Percentiles rank a stretch among this genome's conserved stretches.
phyloP scores from a whole-genome alignment of 78 protist genomes.

The Dictyostelium capitatum region DNA sequence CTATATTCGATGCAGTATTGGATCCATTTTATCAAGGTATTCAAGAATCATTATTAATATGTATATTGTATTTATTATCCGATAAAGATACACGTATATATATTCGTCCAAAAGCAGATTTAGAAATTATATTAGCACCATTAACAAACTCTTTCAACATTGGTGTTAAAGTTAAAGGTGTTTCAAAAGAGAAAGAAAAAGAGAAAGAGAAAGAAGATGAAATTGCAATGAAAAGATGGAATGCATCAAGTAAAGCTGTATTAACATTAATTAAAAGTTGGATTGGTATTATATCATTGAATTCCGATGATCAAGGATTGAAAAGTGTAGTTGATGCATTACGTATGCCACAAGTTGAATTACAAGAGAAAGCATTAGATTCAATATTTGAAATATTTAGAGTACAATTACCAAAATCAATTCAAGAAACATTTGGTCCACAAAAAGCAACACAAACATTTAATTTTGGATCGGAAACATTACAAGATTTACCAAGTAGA shows the following conservation, averaged over 20 bases:
- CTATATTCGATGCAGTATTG: constrained; percentile 39
- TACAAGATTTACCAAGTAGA: constrained; percentile 55
- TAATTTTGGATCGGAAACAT: constrained; percentile 54
- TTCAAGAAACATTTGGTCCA: constrained; percentile 64
- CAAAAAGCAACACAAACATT: constrained; percentile 32
- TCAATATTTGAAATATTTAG: constrained; percentile 79
- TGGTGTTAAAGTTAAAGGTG: constrained; percentile 47
- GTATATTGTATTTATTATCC: constrained; percentile 55
- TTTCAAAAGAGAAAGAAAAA: constrained; percentile 63
- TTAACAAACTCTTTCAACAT: constrained; percentile 65
- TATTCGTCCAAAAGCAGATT: constrained; percentile 61
- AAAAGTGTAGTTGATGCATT: constrained; percentile 66
- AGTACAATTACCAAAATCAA: constrained; percentile 39
- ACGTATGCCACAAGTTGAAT: constrained; percentile 72
- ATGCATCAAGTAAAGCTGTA: constrained; percentile 48
- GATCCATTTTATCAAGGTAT: constrained; percentile 83
- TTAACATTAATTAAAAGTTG: constrained; percentile 69
- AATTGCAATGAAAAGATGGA: constrained; percentile 60
- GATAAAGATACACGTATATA: constrained; percentile 51
- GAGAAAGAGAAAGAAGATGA: constrained; percentile 77
- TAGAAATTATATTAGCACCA: constrained; percentile 75
- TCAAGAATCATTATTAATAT: constrained; percentile 70
- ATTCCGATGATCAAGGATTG: constrained; percentile 77
- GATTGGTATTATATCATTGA: constrained; percentile 59
- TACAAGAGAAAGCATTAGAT: constrained; percentile 71